Evolutionary conservation across 2,329 filamentous ascomycete species (phyloP).

Genomic region (Fusarium scirpi): DNA sequence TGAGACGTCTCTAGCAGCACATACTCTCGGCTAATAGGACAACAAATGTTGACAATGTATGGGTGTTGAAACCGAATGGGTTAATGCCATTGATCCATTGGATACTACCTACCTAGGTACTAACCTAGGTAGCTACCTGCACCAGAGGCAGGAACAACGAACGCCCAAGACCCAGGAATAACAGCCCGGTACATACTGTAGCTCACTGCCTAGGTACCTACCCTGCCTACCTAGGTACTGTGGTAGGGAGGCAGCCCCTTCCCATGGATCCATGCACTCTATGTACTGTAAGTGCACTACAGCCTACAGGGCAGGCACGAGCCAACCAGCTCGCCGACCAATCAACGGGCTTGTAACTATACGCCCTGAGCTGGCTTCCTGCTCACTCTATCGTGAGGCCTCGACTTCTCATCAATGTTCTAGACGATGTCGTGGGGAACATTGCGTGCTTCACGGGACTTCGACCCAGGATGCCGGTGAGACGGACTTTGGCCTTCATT

Average conservation of each 20-base stretch:
- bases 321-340: constrained; percentile 11
- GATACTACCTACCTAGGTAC: background rate
- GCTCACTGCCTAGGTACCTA: background rate
- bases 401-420: constrained; percentile 29
- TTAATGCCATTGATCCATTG: background rate
- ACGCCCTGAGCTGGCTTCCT: background rate
- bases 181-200: background rate
- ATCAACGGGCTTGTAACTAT: background rate
- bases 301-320: constrained; percentile 24
- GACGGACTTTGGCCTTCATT: constrained; percentile 3
- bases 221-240: no score
- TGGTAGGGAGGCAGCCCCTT: constrained; percentile 30
- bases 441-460: constrained; percentile 13
- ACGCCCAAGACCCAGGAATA: constrained; percentile 37
- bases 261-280: constrained; percentile 1
- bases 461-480: constrained; percentile 12
- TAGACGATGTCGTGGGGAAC: constrained; percentile 30
- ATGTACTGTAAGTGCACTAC: constrained; percentile 9
- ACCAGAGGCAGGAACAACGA: background rate
- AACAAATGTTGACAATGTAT: background rate
- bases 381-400: background rate
- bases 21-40: background rate
- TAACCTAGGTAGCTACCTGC: background rate
- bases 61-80: background rate
- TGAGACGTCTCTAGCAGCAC: background rate